Evolutionary conservation across 768 basidiomycete species (phyloP).

Genomic region (Cystofilobasidium bisporidii): DNA sequence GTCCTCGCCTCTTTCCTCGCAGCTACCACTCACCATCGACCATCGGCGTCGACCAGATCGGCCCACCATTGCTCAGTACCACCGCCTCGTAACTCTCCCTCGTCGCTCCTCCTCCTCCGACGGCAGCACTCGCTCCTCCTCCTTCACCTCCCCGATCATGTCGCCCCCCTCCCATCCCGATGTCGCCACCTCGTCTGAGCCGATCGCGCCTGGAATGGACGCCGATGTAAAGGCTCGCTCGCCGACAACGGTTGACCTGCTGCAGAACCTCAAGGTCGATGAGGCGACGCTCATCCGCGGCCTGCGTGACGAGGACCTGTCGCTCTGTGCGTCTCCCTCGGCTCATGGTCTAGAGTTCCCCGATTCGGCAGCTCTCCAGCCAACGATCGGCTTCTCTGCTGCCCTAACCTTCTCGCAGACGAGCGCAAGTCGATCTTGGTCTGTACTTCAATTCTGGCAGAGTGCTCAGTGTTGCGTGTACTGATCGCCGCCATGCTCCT

Average conservation of each 20-base stretch:
- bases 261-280: slow-evolving; percentile 7
- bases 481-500: slow-evolving; percentile 1
- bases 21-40: too few species aligned
- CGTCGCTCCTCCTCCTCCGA: neutral
- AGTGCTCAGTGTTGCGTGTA: neutral
- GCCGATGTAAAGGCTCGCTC: neutral
- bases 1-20: neutral
- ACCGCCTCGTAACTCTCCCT: neutral
- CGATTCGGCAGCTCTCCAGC: neutral
- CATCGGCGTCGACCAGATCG: neutral
- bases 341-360: too few species aligned
- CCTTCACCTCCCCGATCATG: neutral
- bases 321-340: neutral
- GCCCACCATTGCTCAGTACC: too few species aligned
- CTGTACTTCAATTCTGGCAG: too few species aligned
- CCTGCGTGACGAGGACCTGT: slow-evolving; percentile 7
- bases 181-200: neutral
- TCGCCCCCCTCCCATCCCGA: neutral
- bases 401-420: neutral
- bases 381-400: neutral
- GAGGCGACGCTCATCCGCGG: slow-evolving; percentile 4
- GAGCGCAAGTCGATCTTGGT: slow-evolving; percentile 19
- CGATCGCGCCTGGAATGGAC: neutral
- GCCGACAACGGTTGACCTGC: neutral
- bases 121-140: neutral